Base-by-base conservation (phyloP, 2,329 filamentous ascomycete species). In the Fonsecaea pedrosoi region DNA sequence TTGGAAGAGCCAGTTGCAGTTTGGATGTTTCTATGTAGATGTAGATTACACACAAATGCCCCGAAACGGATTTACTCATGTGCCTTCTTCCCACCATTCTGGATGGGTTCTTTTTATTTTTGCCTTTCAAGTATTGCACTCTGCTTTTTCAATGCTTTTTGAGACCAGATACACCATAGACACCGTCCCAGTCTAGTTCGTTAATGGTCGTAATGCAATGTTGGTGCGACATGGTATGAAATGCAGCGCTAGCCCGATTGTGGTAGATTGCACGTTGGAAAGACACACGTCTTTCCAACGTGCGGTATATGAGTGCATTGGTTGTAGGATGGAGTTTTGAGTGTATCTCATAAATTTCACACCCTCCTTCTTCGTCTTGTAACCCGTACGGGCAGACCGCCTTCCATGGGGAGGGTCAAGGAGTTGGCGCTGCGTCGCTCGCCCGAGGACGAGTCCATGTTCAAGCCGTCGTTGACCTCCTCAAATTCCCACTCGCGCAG, bases 361-460 rank as follows among this genome's bases (percentile, higher is more conserved):
- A 10, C 40, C 40, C 45, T 10, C 45, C 34, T 55, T 34, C 12
- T n/a, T 42, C 64, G 64, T 18, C 37, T 21, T 30, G 35, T 62
- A 15, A 75, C 70, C 18, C 60, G 42, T 76, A 67, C 70, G 4
- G 86, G 86, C 67, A 90, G 74, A 0, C 87, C 87, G 1, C 82
- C 86, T 61, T 87, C 80, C 87, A 89, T 89, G 0, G 87, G 87
- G 70, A 90, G 73, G 3, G 87, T 90, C 57, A 90, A 77, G 70
- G 87, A 89, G 58, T 83, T 88, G 76, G 83, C 85, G 72, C 85
- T 88, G 18, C 82, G 78, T 70, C 86, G 82, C 72, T 86, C 82
- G 42, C 38, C 12, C 2, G 37, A 45, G 25, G 30, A 42, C 6
- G 35, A 1, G 4, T 61, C 59, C 59, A 61, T 61, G 48, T 61